Evolutionary conservation across 352 stramenopile species (phyloP).

Genomic region (Pythium monospermum): DNA sequence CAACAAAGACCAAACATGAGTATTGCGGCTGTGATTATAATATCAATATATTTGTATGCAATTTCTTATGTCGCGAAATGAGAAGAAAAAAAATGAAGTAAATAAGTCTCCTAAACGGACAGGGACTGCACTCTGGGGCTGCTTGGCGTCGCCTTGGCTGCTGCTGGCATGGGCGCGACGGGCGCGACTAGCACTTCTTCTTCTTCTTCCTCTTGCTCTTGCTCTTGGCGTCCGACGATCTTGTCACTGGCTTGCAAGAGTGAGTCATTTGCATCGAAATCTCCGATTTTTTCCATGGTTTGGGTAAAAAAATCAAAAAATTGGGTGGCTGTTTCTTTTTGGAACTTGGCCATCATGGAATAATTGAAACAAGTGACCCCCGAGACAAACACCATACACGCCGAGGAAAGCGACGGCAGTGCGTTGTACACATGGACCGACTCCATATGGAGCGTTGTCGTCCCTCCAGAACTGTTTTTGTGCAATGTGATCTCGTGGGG

Average conservation of each 20-base stretch:
- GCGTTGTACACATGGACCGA: slow-evolving; percentile 54
- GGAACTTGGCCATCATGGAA: slow-evolving; percentile 59
- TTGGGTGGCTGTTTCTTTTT: slow-evolving; percentile 22
- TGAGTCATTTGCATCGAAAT: slow-evolving; percentile 32
- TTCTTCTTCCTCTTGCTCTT: too few relatives aligned
- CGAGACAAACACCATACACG: slow-evolving; percentile 45
- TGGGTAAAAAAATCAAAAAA: slow-evolving; percentile 53
- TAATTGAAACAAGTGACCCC: slow-evolving; percentile 52
- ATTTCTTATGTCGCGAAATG: too few relatives aligned
- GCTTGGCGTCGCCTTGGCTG: neutral
- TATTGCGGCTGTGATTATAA: too few relatives aligned
- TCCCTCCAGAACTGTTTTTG: slow-evolving; percentile 3
- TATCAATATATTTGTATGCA: too few relatives aligned
- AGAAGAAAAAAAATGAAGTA: too few relatives aligned
- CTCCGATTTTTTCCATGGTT: slow-evolving; percentile 41
- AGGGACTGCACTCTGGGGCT: too few relatives aligned
- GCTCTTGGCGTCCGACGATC: slow-evolving; percentile 14
- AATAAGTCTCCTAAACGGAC: too few relatives aligned
- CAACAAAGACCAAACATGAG: slow-evolving; percentile 5
- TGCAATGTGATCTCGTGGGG: slow-evolving; percentile 3
- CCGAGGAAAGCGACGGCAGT: slow-evolving; percentile 44
- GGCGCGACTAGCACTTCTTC: neutral
- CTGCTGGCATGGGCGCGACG: neutral
- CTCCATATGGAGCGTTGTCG: slow-evolving; percentile 31
- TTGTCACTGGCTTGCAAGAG: slow-evolving; percentile 35